Evolutionary conservation across 176 grass and related monocot species (phyloP).

Genomic region (Cenchrus fungigraminus): DNA sequence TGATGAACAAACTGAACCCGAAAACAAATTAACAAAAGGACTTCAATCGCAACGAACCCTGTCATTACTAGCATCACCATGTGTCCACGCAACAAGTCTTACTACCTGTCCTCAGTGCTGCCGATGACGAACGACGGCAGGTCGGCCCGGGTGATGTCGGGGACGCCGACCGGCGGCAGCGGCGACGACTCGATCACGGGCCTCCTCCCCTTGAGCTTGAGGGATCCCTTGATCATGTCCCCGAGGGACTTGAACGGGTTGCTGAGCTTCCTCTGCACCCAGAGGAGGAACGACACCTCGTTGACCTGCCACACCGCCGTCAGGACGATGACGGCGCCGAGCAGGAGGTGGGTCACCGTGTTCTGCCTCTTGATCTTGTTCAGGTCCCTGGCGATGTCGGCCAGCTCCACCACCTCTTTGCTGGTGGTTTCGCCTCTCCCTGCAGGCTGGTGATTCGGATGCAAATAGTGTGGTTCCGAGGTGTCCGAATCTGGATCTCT

Average conservation of each 20-base stretch:
- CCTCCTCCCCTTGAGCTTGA: conserved; percentile 17
- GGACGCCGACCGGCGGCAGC: conserved; percentile 32
- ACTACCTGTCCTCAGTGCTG: neutral
- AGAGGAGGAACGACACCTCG: conserved; percentile 56
- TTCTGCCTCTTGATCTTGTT: conserved; percentile 61
- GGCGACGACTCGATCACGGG: conserved; percentile 39
- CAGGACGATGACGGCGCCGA: conserved; percentile 48
- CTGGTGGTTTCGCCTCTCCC: neutral
- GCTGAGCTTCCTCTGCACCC: conserved; percentile 37
- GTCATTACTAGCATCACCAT: neutral
- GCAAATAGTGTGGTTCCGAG: neutral
- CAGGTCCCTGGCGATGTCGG: conserved; percentile 43
- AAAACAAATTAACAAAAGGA: no score
- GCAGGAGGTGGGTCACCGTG: conserved; percentile 58
- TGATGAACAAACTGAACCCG: neutral
- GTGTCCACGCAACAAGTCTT: neutral
- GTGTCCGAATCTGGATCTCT: neutral
- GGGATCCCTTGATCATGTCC: conserved; percentile 37
- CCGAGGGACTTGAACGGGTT: conserved; percentile 55
- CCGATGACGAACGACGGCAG: conserved; percentile 33
- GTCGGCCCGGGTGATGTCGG: conserved; percentile 26
- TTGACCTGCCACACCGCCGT: conserved; percentile 57
- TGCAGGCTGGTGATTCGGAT: neutral
- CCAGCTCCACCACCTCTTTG: conserved; percentile 3
- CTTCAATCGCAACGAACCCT: neutral